Evolutionary conservation across 306 rosid genomes (phyloP).

Genomic region (Quercus bicolor): DNA sequence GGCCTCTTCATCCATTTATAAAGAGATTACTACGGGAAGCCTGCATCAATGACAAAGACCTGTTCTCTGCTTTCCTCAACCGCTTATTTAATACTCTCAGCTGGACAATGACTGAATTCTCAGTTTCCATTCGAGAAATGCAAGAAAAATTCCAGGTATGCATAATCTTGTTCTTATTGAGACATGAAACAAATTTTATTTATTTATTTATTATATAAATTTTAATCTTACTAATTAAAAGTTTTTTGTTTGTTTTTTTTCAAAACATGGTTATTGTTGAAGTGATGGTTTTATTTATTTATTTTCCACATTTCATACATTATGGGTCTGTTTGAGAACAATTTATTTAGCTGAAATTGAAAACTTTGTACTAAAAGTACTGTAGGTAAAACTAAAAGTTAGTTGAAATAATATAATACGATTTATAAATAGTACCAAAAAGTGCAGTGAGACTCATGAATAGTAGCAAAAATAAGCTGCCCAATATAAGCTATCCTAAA

Average conservation of each 20-base stretch:
- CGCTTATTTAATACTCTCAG: constrained; percentile 94
- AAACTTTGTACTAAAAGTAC: too few species aligned
- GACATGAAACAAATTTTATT: background rate
- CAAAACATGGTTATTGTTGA: background rate
- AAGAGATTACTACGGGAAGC: constrained; percentile 82
- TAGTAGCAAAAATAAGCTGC: too few species aligned
- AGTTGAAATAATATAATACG: too few species aligned
- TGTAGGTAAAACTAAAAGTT: too few species aligned
- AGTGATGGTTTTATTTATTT: background rate
- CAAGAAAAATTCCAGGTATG: constrained; percentile 84
- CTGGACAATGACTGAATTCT: constrained; percentile 98
- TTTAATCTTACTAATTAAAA: background rate
- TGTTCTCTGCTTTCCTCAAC: constrained; percentile 92
- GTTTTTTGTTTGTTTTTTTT: too few species aligned
- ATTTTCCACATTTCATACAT: background rate
- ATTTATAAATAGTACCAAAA: too few species aligned
- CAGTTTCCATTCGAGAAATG: constrained; percentile 92
- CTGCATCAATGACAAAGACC: constrained; percentile 62
- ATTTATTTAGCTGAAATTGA: too few species aligned
- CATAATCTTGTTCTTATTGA: background rate
- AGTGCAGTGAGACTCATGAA: too few species aligned
- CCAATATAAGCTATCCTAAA: too few species aligned
- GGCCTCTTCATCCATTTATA: constrained; percentile 26
- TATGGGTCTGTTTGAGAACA: background rate
- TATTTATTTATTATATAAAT: background rate